phyloP scores from a whole-genome alignment of 2,329 filamentous ascomycete genomes.

The Paraphoma sp. region DNA sequence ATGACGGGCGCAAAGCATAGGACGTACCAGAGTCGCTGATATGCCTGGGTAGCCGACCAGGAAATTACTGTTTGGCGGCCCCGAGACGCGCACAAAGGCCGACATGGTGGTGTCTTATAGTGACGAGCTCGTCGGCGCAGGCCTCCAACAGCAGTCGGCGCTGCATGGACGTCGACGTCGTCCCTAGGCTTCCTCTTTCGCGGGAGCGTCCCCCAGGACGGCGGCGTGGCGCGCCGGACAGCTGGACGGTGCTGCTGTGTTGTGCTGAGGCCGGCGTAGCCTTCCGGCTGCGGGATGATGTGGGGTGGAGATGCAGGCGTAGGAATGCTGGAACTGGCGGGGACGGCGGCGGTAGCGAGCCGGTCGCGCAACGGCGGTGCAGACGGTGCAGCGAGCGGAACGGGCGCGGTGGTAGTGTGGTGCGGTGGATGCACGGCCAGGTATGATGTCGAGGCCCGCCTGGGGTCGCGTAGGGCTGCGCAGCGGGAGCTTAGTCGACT shows the following conservation, averaged over 20 bases:
- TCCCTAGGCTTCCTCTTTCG: conserved; percentile 14
- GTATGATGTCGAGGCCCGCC: conserved; percentile 8
- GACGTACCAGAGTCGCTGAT: conserved; percentile 90
- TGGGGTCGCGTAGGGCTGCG: conserved; percentile 13
- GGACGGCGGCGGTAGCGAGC: conserved; percentile 22
- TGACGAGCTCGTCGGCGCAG: conserved; percentile 40
- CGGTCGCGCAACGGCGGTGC: conserved; percentile 14
- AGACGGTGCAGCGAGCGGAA: conserved; percentile 11
- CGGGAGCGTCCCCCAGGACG: conserved; percentile 15
- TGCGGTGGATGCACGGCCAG: conserved; percentile 12
- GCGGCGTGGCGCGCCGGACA: conserved; percentile 2
- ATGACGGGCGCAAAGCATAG: conserved; percentile 2
- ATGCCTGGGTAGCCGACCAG: conserved; percentile 97
- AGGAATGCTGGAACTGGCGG: conserved; percentile 30
- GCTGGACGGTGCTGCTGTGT: conserved; percentile 11
- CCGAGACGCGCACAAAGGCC: conserved; percentile 93
- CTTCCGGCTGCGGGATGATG: conserved; percentile 26
- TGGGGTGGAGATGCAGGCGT: conserved; percentile 24
- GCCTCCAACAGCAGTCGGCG: conserved; percentile 39
- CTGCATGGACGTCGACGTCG: conserved; percentile 42
- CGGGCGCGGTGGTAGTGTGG: conserved; percentile 13
- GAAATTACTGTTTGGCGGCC: conserved; percentile 95
- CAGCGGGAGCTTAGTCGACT: neutral
- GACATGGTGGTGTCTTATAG: conserved; percentile 54
- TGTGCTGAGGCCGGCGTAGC: conserved; percentile 20